phyloP scores from a whole-genome alignment of 345 rosid species.

The Angophora floribunda region DNA sequence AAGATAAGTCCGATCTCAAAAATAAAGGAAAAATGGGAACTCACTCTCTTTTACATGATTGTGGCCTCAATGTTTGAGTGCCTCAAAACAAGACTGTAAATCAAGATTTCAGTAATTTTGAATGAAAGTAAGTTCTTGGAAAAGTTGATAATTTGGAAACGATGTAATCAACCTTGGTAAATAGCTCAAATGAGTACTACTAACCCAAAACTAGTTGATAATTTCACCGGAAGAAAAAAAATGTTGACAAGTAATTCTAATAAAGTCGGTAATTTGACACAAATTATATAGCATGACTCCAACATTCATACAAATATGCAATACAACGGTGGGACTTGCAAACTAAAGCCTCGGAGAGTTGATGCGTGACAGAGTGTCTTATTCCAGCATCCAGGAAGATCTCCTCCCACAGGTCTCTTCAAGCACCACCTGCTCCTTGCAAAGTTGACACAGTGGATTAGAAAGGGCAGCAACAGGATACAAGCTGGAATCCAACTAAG shows the following conservation, averaged over 20 bases:
- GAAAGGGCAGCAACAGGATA: neutral
- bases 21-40: neutral
- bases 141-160: neutral
- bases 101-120: neutral
- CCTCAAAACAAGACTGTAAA: neutral
- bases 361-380: neutral
- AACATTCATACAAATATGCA: neutral
- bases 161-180: neutral
- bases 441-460: neutral
- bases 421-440: neutral
- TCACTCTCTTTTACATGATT: neutral
- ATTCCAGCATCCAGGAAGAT: neutral
- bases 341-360: neutral
- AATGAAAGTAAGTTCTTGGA: neutral
- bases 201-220: neutral
- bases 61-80: neutral
- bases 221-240: neutral
- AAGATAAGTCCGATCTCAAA: neutral
- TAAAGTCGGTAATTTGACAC: neutral
- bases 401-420: neutral
- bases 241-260: neutral
- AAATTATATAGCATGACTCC: neutral
- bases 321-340: neutral
- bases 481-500: neutral
- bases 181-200: neutral